phyloP scores from a whole-genome alignment of 202 grass and related monocot species.

The Setaria italica region DNA sequence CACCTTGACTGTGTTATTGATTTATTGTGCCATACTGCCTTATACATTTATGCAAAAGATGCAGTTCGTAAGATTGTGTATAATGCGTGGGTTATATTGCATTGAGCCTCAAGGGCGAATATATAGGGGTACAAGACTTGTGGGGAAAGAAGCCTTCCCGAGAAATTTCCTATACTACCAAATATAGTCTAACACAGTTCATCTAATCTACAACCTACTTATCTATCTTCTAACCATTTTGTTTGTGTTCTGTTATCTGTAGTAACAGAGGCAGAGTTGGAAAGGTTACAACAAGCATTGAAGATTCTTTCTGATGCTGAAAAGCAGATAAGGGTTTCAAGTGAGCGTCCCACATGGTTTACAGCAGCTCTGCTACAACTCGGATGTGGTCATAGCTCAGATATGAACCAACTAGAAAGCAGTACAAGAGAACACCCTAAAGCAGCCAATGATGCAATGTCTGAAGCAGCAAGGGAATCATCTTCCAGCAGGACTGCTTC shows the following conservation, averaged over 20 bases:
- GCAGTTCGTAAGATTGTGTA: neutral
- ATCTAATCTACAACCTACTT: neutral
- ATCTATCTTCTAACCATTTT: constrained; percentile 23
- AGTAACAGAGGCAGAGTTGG: constrained; percentile 82
- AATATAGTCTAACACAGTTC: neutral
- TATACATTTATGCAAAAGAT: neutral
- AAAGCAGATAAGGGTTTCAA: constrained; percentile 84
- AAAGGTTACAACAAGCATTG: constrained; percentile 79
- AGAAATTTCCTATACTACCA: too few relatives aligned
- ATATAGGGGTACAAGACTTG: too few relatives aligned
- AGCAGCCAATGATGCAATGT: constrained; percentile 45
- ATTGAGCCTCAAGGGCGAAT: too few relatives aligned
- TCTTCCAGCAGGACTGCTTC: constrained; percentile 47
- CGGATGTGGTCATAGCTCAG: constrained; percentile 59
- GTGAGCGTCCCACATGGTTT: constrained; percentile 86
- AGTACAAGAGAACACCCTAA: constrained; percentile 52
- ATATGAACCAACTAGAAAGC: constrained; percentile 48
- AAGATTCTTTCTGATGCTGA: constrained; percentile 93
- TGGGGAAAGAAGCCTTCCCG: too few relatives aligned
- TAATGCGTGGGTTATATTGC: too few relatives aligned
- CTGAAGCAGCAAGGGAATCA: constrained; percentile 45
- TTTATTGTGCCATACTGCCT: neutral
- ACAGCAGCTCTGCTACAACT: constrained; percentile 83
- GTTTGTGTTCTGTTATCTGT: constrained; percentile 44
- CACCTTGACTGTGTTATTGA: neutral